These are phyloP conservation scores for Cardiospermum halicacabum DNA, from an alignment of 345 rosid genomes.

Conservation along the genomic window DNA sequence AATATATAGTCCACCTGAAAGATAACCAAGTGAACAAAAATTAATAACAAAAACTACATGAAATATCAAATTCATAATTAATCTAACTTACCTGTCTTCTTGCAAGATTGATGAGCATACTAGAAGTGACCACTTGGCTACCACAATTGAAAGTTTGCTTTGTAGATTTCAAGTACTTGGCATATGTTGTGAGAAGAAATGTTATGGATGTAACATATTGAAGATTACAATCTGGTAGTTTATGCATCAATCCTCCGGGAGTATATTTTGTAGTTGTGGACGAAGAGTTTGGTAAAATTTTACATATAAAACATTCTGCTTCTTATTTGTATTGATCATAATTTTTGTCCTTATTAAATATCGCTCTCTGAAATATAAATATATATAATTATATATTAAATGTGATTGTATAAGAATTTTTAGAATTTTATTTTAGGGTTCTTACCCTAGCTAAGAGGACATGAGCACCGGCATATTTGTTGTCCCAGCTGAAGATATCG, in stretches of 20 bases:
- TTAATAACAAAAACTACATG: not conserved
- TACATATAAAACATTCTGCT: constrained; percentile 84
- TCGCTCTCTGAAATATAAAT: constrained; percentile 37
- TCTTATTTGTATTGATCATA: constrained; percentile 54
- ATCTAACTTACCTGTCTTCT: constrained; percentile 49
- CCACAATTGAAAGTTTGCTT: constrained; percentile 66
- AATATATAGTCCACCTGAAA: constrained; percentile 72
- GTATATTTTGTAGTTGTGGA: constrained; percentile 72
- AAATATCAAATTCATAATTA: too few species aligned
- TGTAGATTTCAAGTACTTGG: constrained; percentile 68
- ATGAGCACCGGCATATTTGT: constrained; percentile 82
- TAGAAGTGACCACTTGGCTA: constrained; percentile 48
- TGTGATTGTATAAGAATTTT: too few species aligned
- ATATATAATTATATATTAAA: too few species aligned
- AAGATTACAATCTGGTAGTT: constrained; percentile 65
- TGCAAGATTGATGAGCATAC: constrained; percentile 44
- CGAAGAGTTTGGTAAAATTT: constrained; percentile 73
- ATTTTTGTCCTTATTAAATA: constrained; percentile 52
- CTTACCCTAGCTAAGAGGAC: constrained; percentile 73
- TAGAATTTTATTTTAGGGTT: too few species aligned
- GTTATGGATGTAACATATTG: constrained; percentile 86
- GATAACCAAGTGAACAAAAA: not conserved
- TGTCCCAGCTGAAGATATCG: constrained; percentile 93
- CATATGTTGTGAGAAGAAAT: constrained; percentile 78
- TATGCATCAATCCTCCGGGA: constrained; percentile 87